Conservation (phyloP, 805 yeast species). For the Starmerella scarabaei region DNA sequence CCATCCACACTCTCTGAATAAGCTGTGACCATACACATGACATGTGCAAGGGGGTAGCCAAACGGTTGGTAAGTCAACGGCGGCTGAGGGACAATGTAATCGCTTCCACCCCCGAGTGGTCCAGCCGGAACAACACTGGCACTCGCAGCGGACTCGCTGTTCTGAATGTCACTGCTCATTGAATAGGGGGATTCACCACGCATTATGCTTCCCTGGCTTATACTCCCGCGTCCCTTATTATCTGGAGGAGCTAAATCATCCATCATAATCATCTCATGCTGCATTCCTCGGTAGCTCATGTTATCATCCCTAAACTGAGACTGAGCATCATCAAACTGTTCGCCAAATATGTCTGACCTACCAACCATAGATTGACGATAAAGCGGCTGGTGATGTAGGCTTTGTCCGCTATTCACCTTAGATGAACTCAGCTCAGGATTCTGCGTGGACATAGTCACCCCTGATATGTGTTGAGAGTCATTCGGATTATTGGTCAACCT, state of each 20-base stretch:
- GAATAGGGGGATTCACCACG: slow-evolving; percentile 11
- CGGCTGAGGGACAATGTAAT: slow-evolving; percentile 81
- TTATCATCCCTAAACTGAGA: slow-evolving; percentile 15
- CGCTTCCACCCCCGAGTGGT: slow-evolving; percentile 26
- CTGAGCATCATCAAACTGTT: slow-evolving; percentile 10
- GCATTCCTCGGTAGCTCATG: slow-evolving; percentile 23
- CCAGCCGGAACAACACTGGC: slow-evolving; percentile 14
- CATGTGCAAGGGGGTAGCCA: slow-evolving; percentile 64
- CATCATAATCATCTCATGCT: slow-evolving; percentile 13
- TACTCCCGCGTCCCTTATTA: no score
- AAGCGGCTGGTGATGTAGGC: slow-evolving; percentile 22
- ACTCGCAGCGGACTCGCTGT: no score
- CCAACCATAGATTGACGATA: slow-evolving; percentile 19
- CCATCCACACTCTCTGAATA: slow-evolving; percentile 88
- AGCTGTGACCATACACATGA: slow-evolving; percentile 73
- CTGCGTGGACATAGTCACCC: slow-evolving; percentile 26
- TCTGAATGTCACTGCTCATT: slow-evolving; percentile 1
- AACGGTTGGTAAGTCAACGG: slow-evolving; percentile 80
- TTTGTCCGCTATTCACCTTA: slow-evolving; percentile 26
- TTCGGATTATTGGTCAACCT: slow-evolving; percentile 13
- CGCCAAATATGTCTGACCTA: slow-evolving; percentile 4
- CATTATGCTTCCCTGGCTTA: slow-evolving; percentile 1
- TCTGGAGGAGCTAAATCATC: slow-evolving; percentile 16
- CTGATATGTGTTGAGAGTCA: slow-evolving; percentile 12
- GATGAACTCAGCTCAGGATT: slow-evolving; percentile 24